Conservation (phyloP, 139 green algal species). For the Ulvella scutata region DNA sequence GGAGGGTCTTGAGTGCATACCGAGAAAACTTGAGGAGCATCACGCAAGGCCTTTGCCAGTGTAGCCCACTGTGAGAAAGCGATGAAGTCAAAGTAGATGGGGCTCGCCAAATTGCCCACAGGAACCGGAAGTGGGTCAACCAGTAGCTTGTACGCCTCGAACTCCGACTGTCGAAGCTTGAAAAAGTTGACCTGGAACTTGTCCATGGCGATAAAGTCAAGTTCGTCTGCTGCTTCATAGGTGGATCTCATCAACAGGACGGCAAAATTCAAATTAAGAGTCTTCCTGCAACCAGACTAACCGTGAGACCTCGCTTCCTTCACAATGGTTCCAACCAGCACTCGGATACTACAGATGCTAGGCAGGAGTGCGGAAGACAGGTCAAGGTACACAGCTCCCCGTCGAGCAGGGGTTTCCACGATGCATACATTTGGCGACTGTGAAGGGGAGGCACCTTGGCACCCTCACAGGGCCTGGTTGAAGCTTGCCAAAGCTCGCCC, state of each 20-base stretch:
- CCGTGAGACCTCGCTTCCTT: no score
- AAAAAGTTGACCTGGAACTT: slow-evolving; percentile 10
- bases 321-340: no score
- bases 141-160: slow-evolving; percentile 22
- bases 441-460: neutral
- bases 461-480: neutral
- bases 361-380: no score
- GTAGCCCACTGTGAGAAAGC: slow-evolving; percentile 20
- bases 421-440: no score
- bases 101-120: slow-evolving; percentile 17
- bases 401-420: no score
- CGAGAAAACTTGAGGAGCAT: slow-evolving; percentile 7
- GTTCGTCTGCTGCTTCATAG: slow-evolving; percentile 25
- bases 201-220: slow-evolving; percentile 29
- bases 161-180: slow-evolving; percentile 21
- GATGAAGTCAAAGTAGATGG: slow-evolving; percentile 35
- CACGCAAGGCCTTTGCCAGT: slow-evolving; percentile 13
- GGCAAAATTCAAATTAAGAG: slow-evolving; percentile 18
- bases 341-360: no score
- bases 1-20: no score
- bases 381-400: no score
- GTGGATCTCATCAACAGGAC: slow-evolving; percentile 25
- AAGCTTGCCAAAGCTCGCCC: neutral
- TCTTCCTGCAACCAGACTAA: slow-evolving; percentile 8
- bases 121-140: slow-evolving; percentile 14